Base-by-base conservation (phyloP, 305 asterid genomes). In the Solanum hybrid region DNA sequence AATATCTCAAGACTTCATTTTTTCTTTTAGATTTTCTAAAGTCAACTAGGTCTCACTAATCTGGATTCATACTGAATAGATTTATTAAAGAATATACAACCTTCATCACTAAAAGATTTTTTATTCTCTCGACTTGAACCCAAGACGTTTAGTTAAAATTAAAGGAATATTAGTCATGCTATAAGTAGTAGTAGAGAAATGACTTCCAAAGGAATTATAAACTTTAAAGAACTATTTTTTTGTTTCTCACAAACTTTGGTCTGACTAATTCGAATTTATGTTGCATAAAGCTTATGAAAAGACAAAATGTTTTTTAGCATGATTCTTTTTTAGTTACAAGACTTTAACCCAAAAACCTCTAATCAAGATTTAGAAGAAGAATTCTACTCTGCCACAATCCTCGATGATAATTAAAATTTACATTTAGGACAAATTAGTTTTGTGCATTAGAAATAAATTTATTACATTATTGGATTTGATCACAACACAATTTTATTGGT, bases 61-160 rank as follows among this genome's bases (percentile, higher is more conserved):
- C 2, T 26, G 4, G 22, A 82, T 37, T 37, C 4, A 12, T 4
- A 4, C 0, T 36, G 10, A 79, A 35, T 36, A 36, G 2, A 12
- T 11, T 3, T 37, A 36, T 6, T n/a, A 37, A 12, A n/a, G 13
- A 28, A 10, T 13, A 4, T 14, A 81, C 8, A 81, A 16, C 0
- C 0, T 6, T 39, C 0, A 11, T 8, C 8, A 18, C 5, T 0
- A 0, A 37, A 37, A 24, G 3, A 0, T 39, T 24, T 39, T 24
- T 2, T 11, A 10, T 29, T 83, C 18, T 83, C 3, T 4, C 0
- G 7, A 16, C 18, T 16, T 29, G 39, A 28, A 29, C 13, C 4
- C 39, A 42, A 82, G 6, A 26, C 5, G 0, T 24, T 1, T 8
- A 1, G 10, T 9, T 16, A 83, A 83, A n/a, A 5, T 42, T 5